Percentiles rank a stretch among this genome's conserved stretches.
Conservation (phyloP, 1,284 basidiomycete genomes). For the Meripilus lineatus region DNA sequence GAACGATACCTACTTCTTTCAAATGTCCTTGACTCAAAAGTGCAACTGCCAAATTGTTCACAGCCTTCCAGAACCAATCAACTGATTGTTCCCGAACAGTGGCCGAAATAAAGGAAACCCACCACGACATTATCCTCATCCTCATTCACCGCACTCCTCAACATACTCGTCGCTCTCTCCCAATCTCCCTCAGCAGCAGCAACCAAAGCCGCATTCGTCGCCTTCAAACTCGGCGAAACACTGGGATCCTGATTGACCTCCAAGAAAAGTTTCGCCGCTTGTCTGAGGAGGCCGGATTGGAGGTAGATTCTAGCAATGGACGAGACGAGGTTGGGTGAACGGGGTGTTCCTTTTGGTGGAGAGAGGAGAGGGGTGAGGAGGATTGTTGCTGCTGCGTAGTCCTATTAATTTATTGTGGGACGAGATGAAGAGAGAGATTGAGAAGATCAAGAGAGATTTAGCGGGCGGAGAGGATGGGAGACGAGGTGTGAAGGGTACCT, state of each 20-base stretch:
- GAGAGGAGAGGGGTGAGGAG: conserved; percentile 33
- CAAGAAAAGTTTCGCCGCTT: conserved; percentile 45
- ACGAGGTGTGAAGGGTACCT: conserved; percentile 18
- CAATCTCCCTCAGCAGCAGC: conserved; percentile 68
- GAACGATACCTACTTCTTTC: conserved; percentile 49
- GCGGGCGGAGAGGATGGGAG: not conserved
- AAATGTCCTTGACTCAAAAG: conserved; percentile 64
- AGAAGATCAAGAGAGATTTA: not conserved
- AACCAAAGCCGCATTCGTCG: conserved; percentile 59
- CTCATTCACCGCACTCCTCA: conserved; percentile 23
- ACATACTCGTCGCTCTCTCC: conserved; percentile 42
- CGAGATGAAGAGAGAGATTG: too few species aligned
- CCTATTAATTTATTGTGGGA: too few species aligned
- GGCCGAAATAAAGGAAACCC: conserved; percentile 23
- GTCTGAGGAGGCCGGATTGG: conserved; percentile 57
- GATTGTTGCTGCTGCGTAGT: conserved; percentile 59
- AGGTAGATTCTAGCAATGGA: conserved; percentile 71
- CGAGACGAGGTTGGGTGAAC: conserved; percentile 54
- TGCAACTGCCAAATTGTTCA: conserved; percentile 72
- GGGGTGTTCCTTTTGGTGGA: conserved; percentile 15
- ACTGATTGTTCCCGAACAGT: not conserved
- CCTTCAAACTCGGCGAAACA: conserved; percentile 40
- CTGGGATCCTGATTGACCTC: conserved; percentile 41
- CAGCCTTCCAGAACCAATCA: conserved; percentile 41
- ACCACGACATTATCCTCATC: conserved; percentile 61